phyloP scores from a whole-genome alignment of 2,329 filamentous ascomycete genomes.

The Rhynchosporium secalis region DNA sequence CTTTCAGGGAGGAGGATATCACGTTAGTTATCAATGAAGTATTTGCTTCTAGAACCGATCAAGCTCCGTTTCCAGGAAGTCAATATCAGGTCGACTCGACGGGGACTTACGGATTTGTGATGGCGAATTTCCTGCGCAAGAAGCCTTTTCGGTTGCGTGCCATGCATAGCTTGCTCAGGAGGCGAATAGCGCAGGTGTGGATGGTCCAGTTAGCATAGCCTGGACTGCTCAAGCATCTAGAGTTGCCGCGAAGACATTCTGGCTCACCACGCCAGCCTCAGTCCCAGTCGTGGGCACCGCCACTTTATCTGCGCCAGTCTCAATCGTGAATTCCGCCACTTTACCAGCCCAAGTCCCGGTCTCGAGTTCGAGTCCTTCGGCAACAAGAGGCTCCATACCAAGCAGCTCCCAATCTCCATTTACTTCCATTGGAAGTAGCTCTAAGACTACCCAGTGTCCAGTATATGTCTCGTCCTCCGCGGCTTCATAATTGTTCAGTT shows the following conservation, averaged over 20 bases:
- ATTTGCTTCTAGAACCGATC: neutral
- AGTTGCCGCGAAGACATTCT: slow-evolving; percentile 24
- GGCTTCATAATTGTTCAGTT: slow-evolving; percentile 22
- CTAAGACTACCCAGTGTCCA: neutral
- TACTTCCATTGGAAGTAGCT: slow-evolving; percentile 1
- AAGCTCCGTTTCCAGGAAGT: slow-evolving; percentile 19
- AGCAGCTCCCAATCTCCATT: neutral
- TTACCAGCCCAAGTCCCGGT: neutral
- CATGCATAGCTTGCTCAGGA: slow-evolving; percentile 15
- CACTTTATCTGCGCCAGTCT: neutral
- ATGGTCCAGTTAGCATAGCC: slow-evolving; percentile 20
- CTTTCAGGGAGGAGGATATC: slow-evolving; percentile 73
- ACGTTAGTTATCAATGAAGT: no score
- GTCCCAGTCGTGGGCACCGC: slow-evolving; percentile 1
- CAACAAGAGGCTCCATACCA: neutral
- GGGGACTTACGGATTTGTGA: slow-evolving; percentile 22
- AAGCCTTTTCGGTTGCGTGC: slow-evolving; percentile 20
- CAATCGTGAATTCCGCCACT: neutral
- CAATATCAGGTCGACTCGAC: slow-evolving; percentile 20
- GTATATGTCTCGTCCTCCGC: neutral
- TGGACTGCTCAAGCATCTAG: slow-evolving; percentile 13
- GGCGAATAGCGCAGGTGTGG: slow-evolving; percentile 17
- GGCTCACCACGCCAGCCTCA: slow-evolving; percentile 24
- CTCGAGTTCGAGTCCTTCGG: neutral
- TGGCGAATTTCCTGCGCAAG: slow-evolving; percentile 18